Percentiles rank a stretch among this genome's conserved stretches.
Evolutionary conservation across 2,329 filamentous ascomycete genomes (phyloP).

Genomic region (Plectosphaerella plurivora): DNA sequence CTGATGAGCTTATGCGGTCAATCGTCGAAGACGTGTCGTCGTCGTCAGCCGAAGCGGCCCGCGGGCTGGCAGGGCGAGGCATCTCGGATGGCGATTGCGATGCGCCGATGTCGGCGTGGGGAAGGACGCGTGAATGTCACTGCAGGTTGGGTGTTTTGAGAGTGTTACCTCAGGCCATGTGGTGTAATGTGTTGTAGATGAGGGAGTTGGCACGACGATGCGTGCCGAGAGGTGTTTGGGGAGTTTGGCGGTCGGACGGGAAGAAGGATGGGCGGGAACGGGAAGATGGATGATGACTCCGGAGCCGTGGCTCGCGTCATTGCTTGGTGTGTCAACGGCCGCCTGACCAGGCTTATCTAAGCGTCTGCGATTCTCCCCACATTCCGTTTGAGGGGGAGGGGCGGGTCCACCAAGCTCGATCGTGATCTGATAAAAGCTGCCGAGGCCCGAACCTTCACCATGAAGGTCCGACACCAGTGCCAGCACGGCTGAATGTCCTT

Average conservation of each 20-base stretch:
- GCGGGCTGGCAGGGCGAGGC: constrained; percentile 7
- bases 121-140: neutral
- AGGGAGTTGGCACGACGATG: neutral
- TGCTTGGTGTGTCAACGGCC: neutral
- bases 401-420: neutral
- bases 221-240: neutral
- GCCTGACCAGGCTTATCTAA: neutral
- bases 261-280: neutral
- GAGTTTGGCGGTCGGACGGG: neutral
- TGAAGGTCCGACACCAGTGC: no score
- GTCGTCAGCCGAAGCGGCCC: constrained; percentile 4
- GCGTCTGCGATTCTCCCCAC: neutral
- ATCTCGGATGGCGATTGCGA: constrained; percentile 1
- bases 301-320: neutral
- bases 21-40: constrained; percentile 11
- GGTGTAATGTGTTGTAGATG: no score
- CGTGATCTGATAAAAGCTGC: neutral
- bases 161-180: neutral
- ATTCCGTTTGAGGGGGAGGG: no score
- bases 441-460: no score
- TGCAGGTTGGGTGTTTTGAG: neutral
- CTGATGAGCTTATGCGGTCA: constrained; percentile 13
- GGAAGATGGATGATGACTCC: neutral
- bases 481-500: no score
- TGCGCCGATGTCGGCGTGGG: neutral